A percentile compares a stretch with the other conserved stretches of the same genome.
phyloP scores from a whole-genome alignment of 768 basidiomycete species.

The Serendipita sp. region DNA sequence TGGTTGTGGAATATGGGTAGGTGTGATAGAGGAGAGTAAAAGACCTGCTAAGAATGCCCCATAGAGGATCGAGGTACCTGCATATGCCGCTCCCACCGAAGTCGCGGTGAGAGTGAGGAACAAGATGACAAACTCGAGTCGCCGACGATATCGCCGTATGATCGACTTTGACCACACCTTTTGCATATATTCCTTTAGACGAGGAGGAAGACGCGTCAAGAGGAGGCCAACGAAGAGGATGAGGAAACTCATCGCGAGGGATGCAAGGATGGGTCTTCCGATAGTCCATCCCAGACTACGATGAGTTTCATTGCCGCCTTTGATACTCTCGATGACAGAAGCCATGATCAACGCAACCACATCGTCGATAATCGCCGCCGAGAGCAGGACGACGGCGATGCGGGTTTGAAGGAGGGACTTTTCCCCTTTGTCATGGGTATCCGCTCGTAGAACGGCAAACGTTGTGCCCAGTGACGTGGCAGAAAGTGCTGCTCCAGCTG shows the following conservation, averaged over 20 bases:
- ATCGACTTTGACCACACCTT: background rate
- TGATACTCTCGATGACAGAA: conserved; percentile 33
- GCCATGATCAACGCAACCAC: conserved; percentile 45
- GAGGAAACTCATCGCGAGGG: conserved; percentile 32
- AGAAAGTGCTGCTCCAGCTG: conserved; percentile 44
- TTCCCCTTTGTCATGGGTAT: conserved; percentile 9
- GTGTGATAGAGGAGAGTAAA: conserved; percentile 24
- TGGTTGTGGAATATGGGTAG: background rate
- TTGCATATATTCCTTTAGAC: background rate
- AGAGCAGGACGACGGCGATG: conserved; percentile 41
- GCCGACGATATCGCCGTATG: background rate
- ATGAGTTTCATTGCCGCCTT: conserved; percentile 10
- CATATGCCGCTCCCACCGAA: conserved; percentile 29
- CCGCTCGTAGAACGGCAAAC: conserved; percentile 32
- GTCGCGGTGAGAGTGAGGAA: background rate
- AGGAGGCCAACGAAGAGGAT: conserved; percentile 23
- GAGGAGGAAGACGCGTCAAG: conserved; percentile 17
- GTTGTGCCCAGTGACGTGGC: conserved; percentile 56
- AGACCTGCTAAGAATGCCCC: conserved; percentile 48
- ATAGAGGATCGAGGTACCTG: conserved; percentile 44
- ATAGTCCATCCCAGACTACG: conserved; percentile 24
- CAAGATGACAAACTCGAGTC: background rate
- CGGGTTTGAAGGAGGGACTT: conserved; percentile 31
- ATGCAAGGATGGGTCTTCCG: conserved; percentile 40
- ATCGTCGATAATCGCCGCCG: conserved; percentile 52